Conservation (phyloP, 2,329 filamentous ascomycete genomes). For the Colletotrichum sp. region DNA sequence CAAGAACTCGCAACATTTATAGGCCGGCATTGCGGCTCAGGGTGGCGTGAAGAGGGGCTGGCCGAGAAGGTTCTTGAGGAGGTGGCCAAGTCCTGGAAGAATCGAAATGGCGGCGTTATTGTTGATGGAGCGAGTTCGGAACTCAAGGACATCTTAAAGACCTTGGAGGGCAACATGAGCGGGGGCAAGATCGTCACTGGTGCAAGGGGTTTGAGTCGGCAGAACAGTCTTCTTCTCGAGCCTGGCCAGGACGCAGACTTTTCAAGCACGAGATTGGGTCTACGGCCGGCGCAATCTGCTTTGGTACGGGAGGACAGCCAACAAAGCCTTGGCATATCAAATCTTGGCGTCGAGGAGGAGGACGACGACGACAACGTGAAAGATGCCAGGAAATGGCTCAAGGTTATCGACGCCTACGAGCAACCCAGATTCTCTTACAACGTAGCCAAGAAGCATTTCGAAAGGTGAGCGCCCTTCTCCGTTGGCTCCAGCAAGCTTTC, state of each 20-base stretch:
- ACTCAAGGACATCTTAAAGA: slow-evolving; percentile 82
- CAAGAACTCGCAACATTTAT: slow-evolving; percentile 88
- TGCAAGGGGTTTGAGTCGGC: slow-evolving; percentile 60
- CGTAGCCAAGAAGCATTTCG: slow-evolving; percentile 86
- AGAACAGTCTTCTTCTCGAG: slow-evolving; percentile 70
- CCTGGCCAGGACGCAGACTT: slow-evolving; percentile 54
- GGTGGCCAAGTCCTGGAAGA: slow-evolving; percentile 90
- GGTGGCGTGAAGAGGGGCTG: slow-evolving; percentile 94
- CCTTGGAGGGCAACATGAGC: slow-evolving; percentile 85
- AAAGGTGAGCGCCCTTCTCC: slow-evolving; percentile 58
- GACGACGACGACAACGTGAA: slow-evolving; percentile 63
- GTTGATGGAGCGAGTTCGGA: slow-evolving; percentile 81
- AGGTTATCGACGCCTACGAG: slow-evolving; percentile 81
- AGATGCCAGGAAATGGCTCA: slow-evolving; percentile 83
- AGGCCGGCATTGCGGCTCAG: slow-evolving; percentile 90
- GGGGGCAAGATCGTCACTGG: slow-evolving; percentile 73
- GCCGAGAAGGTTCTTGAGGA: slow-evolving; percentile 94
- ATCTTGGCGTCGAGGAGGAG: slow-evolving; percentile 56
- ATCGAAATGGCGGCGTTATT: slow-evolving; percentile 84
- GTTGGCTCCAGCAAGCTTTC: not conserved
- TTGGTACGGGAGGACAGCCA: slow-evolving; percentile 65
- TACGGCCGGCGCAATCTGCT: slow-evolving; percentile 47
- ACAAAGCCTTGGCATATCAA: slow-evolving; percentile 67
- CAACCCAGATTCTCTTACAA: slow-evolving; percentile 84
- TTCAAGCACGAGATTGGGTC: slow-evolving; percentile 59